phyloP scores from a whole-genome alignment of 108 stramenopile genomes.

The Discostella stelligeroides region DNA sequence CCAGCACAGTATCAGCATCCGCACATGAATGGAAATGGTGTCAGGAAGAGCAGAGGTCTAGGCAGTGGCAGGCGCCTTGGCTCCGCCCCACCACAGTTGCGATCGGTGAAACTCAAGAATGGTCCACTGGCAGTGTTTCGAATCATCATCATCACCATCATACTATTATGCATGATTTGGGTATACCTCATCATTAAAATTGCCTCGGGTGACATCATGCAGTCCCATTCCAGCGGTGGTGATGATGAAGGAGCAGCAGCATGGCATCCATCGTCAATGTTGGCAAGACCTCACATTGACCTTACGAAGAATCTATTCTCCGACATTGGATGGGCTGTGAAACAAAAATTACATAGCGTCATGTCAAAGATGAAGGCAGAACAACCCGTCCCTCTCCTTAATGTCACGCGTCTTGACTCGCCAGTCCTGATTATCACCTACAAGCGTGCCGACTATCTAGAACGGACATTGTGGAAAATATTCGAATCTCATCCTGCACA shows the following conservation, averaged over 20 bases:
- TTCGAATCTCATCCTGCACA: slow-evolving; percentile 57
- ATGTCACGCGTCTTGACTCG: slow-evolving; percentile 48
- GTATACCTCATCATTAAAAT: slow-evolving; percentile 30
- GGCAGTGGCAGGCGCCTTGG: slow-evolving; percentile 5
- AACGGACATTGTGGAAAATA: slow-evolving; percentile 63
- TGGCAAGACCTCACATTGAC: slow-evolving; percentile 26
- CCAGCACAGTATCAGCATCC: no score
- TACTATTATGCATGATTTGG: slow-evolving; percentile 29
- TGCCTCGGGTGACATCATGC: slow-evolving; percentile 22
- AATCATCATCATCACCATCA: slow-evolving; percentile 26
- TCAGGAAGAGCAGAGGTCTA: neutral
- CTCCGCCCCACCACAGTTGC: neutral
- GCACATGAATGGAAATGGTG: neutral
- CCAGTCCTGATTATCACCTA: slow-evolving; percentile 83
- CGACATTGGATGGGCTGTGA: slow-evolving; percentile 6
- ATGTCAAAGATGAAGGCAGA: neutral
- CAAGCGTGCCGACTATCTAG: slow-evolving; percentile 78
- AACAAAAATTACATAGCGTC: slow-evolving; percentile 24
- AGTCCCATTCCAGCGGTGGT: neutral
- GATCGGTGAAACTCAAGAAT: neutral
- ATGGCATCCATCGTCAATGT: neutral
- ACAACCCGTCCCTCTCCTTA: slow-evolving; percentile 18
- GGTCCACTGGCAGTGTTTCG: slow-evolving; percentile 27
- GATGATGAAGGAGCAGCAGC: no score
- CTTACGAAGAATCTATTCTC: no score